phyloP scores from a whole-genome alignment of 176 grass and related monocot species.

The Triticum urartu region DNA sequence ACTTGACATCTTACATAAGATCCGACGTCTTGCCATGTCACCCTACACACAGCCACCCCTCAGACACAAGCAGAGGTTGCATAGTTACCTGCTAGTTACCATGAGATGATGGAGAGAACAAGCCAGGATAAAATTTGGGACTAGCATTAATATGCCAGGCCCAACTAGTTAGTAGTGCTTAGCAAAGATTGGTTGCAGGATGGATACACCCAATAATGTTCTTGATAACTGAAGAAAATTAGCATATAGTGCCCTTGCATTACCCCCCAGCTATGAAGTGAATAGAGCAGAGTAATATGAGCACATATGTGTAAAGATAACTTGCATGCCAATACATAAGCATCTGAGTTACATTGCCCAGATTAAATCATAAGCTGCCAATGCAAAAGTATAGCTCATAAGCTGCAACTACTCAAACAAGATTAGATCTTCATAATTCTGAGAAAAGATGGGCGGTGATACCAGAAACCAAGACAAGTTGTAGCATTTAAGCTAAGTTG shows the following conservation, averaged over 20 bases:
- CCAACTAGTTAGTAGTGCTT: background rate
- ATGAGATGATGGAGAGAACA: background rate
- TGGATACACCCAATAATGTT: background rate
- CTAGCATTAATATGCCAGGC: background rate
- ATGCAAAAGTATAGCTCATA: slow-evolving; percentile 15
- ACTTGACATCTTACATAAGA: background rate
- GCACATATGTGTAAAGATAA: background rate
- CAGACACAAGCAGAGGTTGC: background rate
- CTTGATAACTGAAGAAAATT: background rate
- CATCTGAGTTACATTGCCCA: slow-evolving; percentile 35
- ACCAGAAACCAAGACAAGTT: slow-evolving; percentile 81
- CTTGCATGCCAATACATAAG: slow-evolving; percentile 79
- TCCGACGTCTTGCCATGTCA: background rate
- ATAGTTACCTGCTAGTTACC: too few relatives aligned
- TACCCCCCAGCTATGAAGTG: background rate
- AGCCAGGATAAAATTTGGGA: background rate
- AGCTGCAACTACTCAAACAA: slow-evolving; percentile 8
- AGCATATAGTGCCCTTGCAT: background rate
- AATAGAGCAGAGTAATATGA: background rate
- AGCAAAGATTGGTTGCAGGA: background rate
- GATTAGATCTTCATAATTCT: slow-evolving; percentile 32
- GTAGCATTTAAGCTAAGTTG: slow-evolving; percentile 66
- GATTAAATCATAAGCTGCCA: background rate
- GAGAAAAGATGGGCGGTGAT: slow-evolving; percentile 40
- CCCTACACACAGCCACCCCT: background rate